Percentiles rank a stretch among this genome's conserved stretches.
phyloP scores from a whole-genome alignment of 768 basidiomycete species.

The Austroboletus eburneus region DNA sequence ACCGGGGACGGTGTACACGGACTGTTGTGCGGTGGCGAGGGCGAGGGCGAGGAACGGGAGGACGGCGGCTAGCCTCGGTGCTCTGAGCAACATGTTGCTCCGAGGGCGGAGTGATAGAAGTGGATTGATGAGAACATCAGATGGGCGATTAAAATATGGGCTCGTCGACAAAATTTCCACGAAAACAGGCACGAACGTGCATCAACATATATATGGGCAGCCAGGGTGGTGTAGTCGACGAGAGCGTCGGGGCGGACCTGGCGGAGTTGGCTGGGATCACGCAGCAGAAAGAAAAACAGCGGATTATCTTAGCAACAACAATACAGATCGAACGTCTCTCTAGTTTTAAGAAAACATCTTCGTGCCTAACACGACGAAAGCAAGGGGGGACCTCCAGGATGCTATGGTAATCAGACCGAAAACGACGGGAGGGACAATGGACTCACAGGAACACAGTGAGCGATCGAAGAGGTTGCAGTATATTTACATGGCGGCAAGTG shows the following conservation, averaged over 20 bases:
- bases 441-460: too few species aligned
- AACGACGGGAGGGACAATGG: too few species aligned
- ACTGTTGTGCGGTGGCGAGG: slow-evolving; percentile 11
- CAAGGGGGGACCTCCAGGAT: too few species aligned
- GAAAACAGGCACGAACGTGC: slow-evolving; percentile 21
- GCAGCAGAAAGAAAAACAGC: too few species aligned
- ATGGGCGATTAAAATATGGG: background rate
- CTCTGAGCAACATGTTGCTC: slow-evolving; percentile 11
- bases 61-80: slow-evolving; percentile 1
- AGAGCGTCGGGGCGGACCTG: too few species aligned
- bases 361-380: too few species aligned
- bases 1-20: slow-evolving; percentile 52
- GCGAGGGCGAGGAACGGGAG: slow-evolving; percentile 2
- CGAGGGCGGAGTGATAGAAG: background rate
- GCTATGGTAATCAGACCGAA: slow-evolving; percentile 3
- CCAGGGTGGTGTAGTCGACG: too few species aligned
- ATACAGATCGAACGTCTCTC: slow-evolving; percentile 15
- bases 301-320: slow-evolving; percentile 11
- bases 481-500: slow-evolving; percentile 1
- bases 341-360: too few species aligned
- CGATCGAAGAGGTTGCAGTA: background rate
- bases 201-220: background rate
- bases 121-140: slow-evolving; percentile 7
- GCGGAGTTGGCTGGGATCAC: too few species aligned
- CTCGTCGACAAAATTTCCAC: slow-evolving; percentile 2